Percentiles rank a stretch among this genome's conserved stretches.
Conservation (phyloP, 2,329 filamentous ascomycete genomes). For the Aureobasidium sp. region DNA sequence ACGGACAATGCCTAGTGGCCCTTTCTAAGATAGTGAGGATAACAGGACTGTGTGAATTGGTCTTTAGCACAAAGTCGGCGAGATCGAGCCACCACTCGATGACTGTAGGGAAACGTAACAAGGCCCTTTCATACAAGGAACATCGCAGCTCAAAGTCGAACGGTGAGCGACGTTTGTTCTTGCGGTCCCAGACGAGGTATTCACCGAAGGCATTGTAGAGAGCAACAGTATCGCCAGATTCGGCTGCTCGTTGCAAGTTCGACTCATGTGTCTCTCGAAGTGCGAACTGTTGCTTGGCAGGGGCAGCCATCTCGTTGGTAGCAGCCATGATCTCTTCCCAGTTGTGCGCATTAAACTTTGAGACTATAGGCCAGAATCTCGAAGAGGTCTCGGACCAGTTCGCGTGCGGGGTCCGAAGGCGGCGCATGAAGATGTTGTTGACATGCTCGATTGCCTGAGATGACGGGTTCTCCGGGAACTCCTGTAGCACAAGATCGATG, state of each 20-base stretch:
- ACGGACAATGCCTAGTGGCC: conserved; percentile 91
- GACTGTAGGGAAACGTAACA: conserved; percentile 77
- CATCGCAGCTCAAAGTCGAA: conserved; percentile 61
- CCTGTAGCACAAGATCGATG: conserved; percentile 75
- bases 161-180: conserved; percentile 54
- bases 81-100: conserved; percentile 87
- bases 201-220: conserved; percentile 63
- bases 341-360: conserved; percentile 68
- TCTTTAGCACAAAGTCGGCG: conserved; percentile 71
- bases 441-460: conserved; percentile 69
- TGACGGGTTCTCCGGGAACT: conserved; percentile 64
- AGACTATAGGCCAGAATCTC: conserved; percentile 78
- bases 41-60: conserved; percentile 41
- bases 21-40: conserved; percentile 79
- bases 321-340: conserved; percentile 81
- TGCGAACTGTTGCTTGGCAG: conserved; percentile 69
- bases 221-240: conserved; percentile 61
- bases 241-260: conserved; percentile 65
- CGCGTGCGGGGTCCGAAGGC: conserved; percentile 76
- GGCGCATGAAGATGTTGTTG: conserved; percentile 73
- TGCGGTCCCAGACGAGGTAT: conserved; percentile 87
- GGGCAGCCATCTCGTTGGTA: conserved; percentile 67
- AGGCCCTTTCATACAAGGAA: conserved; percentile 80
- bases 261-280: conserved; percentile 75
- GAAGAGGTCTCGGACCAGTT: conserved; percentile 81